A percentile compares a stretch with the other conserved stretches of the same genome.
These are phyloP conservation scores for Arthrinium phaeospermum DNA, from an alignment of 2,329 filamentous ascomycete species.

Conservation along the genomic window DNA sequence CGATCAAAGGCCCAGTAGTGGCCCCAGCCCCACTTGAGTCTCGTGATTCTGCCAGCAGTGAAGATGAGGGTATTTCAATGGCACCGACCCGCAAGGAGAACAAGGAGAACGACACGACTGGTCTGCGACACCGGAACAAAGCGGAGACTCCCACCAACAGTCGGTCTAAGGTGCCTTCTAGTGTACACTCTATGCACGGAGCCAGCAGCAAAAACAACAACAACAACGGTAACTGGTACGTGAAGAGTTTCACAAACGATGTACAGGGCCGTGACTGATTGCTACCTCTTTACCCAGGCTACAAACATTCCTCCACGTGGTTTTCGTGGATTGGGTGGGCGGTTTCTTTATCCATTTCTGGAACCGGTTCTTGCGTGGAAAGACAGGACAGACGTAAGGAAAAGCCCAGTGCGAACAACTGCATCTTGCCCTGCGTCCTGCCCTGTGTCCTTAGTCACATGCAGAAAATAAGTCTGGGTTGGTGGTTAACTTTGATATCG, in stretches of 20 bases:
- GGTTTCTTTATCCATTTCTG: conserved; percentile 43
- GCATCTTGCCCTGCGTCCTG: neutral
- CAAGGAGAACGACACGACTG: conserved; percentile 17
- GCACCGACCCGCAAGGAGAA: conserved; percentile 19
- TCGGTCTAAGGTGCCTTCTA: conserved; percentile 28
- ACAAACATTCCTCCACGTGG: conserved; percentile 38
- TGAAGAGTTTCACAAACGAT: conserved; percentile 2
- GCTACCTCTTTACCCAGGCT: conserved; percentile 34
- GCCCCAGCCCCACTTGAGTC: neutral
- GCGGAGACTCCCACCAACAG: conserved; percentile 18
- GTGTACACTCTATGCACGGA: conserved; percentile 29
- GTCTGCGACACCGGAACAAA: neutral
- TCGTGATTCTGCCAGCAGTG: conserved; percentile 17
- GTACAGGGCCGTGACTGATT: neutral
- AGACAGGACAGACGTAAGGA: conserved; percentile 38
- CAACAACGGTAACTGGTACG: conserved; percentile 30
- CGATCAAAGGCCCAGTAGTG: neutral
- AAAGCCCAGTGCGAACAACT: neutral
- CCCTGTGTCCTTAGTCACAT: neutral
- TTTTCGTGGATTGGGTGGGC: conserved; percentile 48
- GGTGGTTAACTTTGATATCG: neutral
- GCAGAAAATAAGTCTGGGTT: neutral
- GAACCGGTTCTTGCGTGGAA: conserved; percentile 31
- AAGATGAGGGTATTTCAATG: conserved; percentile 22
- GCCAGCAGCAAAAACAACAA: conserved; percentile 29